These are phyloP conservation scores for Nakazawaea anatomiae DNA, from an alignment of 805 yeast species.

Conservation along the genomic window DNA sequence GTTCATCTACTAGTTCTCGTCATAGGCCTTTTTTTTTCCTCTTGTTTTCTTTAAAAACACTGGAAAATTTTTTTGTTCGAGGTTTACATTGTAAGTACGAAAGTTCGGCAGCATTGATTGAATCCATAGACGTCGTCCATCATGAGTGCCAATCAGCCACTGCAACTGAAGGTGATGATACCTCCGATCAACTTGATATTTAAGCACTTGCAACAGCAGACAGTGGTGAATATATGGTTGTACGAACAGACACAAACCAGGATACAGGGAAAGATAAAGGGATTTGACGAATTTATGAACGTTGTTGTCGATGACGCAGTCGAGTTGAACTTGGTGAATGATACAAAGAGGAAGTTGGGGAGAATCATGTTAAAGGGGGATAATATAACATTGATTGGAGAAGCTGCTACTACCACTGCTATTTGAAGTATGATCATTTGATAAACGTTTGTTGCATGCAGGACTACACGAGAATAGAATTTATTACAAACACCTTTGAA, in stretches of 20 bases:
- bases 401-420: not conserved
- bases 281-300: constrained; percentile 98
- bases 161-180: constrained; percentile 50
- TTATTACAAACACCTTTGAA: too few species aligned
- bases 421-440: not conserved
- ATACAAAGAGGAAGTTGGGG: constrained; percentile 52
- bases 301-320: constrained; percentile 52
- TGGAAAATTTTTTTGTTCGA: too few species aligned
- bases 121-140: not conserved
- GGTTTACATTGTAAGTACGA: too few species aligned
- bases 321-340: constrained; percentile 57
- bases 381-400: constrained; percentile 68
- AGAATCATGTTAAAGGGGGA: constrained; percentile 87
- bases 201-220: constrained; percentile 77
- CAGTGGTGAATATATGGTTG: constrained; percentile 80
- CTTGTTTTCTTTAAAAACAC: too few species aligned
- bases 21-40: too few species aligned
- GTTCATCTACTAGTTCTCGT: too few species aligned
- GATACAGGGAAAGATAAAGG: constrained; percentile 78
- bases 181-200: constrained; percentile 93
- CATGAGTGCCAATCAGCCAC: constrained; percentile 9
- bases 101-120: too few species aligned
- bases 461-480: too few species aligned
- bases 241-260: constrained; percentile 76
- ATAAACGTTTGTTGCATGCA: too few species aligned